Conservation (phyloP, 2,329 filamentous ascomycete species). For the Colletotrichum karsti region DNA sequence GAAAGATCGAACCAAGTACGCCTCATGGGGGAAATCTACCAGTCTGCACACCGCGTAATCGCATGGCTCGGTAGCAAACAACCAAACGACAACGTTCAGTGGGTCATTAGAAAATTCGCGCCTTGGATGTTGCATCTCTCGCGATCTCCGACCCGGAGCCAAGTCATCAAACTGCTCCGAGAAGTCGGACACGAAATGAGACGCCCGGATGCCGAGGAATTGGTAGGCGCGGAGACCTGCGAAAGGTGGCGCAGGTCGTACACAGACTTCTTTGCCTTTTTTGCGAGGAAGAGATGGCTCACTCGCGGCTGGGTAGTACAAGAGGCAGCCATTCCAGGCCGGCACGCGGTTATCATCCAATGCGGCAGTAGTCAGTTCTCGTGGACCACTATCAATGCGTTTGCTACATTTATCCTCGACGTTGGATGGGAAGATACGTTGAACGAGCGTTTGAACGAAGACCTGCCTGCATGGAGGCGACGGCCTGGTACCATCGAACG, state of each 20-base stretch:
- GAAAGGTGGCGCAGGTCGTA: constrained; percentile 1
- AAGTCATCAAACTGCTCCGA: neutral
- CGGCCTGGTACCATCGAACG: neutral
- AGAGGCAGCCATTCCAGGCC: constrained; percentile 29
- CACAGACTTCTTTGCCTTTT: constrained; percentile 19
- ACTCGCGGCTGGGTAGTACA: constrained; percentile 34
- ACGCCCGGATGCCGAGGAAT: neutral
- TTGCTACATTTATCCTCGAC: neutral
- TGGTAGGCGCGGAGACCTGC: neutral
- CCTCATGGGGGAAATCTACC: constrained; percentile 32
- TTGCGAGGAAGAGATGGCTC: constrained; percentile 27
- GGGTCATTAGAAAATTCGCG: constrained; percentile 18
- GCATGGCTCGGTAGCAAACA: constrained; percentile 4
- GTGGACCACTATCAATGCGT: neutral
- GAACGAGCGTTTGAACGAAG: neutral
- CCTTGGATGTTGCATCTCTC: constrained; percentile 2
- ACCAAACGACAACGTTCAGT: constrained; percentile 23
- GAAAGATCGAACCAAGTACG: constrained; percentile 30
- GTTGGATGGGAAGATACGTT: neutral
- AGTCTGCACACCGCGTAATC: constrained; percentile 2
- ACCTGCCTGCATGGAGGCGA: neutral
- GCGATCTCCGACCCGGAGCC: neutral
- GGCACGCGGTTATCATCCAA: neutral
- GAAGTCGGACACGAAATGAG: constrained; percentile 9
- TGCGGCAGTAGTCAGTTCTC: neutral